Evolutionary conservation across 352 stramenopile species (phyloP), one percentile per base, ranked within the genome.

Genomic region (Phytophthora brassicae): DNA sequence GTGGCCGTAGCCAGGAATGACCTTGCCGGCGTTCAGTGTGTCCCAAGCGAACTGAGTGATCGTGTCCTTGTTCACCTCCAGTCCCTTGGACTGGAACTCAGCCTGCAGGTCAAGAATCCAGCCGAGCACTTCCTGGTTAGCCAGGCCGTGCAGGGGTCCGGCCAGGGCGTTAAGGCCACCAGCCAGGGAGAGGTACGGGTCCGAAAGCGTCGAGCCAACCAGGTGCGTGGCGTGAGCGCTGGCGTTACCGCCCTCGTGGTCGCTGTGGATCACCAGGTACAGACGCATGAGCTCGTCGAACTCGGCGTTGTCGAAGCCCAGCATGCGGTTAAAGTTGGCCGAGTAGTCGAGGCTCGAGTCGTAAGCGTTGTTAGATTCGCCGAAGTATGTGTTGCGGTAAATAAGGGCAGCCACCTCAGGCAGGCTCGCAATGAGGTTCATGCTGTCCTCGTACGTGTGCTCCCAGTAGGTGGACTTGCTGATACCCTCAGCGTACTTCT

Each of bases 251-350:
- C 97, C 97, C 74, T 99, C 97, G 84, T 99, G 97, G 86, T 99
- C 97, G 55, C 94, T 98, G 89, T 99, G 97, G 75, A 99, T 99
- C 70, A 98, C 97, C 36, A 99, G 82, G 84, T 99, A 99, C 48
- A 99, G 84, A 65, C 97, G 91, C 97, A 99, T 99, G 42, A 99
- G 85, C 82, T 99, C 97, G 75, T 99, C 97, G 74, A 99, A 99
- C 56, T 92, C 86, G 8, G 92, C 75, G 82, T 93, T 87, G 61
- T 98, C 84, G 64, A 98, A 99, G 59, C 97, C 97, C 60, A 99
- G 86, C 96, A 99, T 99, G 66, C 95, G 94, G 75, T 89, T 97
- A 75, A 99, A 99, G 86, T 99, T 99, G 61, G 91, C 97, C 58
- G 92, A 98, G 86, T 99, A 99, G 82, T 99, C 97, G 22, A 99